Evolutionary conservation across 2,329 filamentous ascomycete genomes (phyloP), one percentile per base, ranked within the genome.

Genomic region (Endocalyx cinctus): DNA sequence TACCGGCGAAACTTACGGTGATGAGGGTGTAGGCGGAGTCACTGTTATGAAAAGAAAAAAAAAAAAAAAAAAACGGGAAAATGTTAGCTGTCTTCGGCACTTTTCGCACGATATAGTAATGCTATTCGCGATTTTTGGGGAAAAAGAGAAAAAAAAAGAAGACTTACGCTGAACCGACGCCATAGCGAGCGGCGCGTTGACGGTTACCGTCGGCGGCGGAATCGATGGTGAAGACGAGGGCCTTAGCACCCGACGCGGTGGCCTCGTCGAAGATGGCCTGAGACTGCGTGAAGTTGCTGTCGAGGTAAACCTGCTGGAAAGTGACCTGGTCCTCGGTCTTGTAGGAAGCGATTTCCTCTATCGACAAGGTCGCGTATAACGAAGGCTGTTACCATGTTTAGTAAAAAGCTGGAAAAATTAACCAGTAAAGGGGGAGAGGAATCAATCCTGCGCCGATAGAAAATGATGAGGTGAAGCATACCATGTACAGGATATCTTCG

Each of bases 401-500:
- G 20, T 8, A 23, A 8, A n/a, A 8, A 23, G n/a, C n/a, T 23
- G 8, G 27, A 17, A 5, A 7, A 10, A 8, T 7, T 11, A 18
- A 34, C 5, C 13, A 10, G 25, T 13, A 27, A 17, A 17, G 26
- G 20, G 13, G 8, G 6, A 10, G 7, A 17, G 3, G 4, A 14
- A 12, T 14, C 17, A 28, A 29, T 36, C n/a, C n/a, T n/a, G n/a
- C n/a, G n/a, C n/a, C n/a, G n/a, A n/a, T n/a, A n/a, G n/a, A n/a
- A n/a, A n/a, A n/a, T n/a, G n/a, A n/a, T n/a, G n/a, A n/a, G n/a
- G n/a, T n/a, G n/a, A n/a, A n/a, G n/a, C n/a, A n/a, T 39, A 60
- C 57, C 34, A 74, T 68, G 52, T 76, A 76, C 4, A 73, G 60
- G 33, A 75, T 70, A 33, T 66, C 56, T 5, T 60, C 63, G n/a